Percentiles rank a stretch among this genome's conserved stretches.
These are phyloP conservation scores for Kuraishia ogatae DNA, from an alignment of 805 yeast species.

Conservation along the genomic window DNA sequence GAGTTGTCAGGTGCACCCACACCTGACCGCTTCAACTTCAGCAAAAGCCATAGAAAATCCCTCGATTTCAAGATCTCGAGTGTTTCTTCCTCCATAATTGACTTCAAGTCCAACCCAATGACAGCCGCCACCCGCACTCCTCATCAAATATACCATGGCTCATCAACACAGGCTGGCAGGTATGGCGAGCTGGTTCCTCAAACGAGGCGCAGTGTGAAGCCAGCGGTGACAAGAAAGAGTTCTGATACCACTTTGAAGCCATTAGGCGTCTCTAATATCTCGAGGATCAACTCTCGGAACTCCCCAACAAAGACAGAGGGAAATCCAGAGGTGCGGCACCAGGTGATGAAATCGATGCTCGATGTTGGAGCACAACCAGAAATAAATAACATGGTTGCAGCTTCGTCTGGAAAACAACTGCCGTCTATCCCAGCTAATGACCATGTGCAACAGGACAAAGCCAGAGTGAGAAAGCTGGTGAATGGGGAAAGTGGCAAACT, in stretches of 20 bases:
- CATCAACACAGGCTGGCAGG: neutral
- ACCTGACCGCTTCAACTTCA: neutral
- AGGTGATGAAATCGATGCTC: neutral
- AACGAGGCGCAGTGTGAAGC: neutral
- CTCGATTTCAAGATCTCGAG: neutral
- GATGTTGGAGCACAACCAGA: neutral
- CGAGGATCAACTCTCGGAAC: neutral
- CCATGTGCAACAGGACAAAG: neutral
- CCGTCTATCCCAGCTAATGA: neutral
- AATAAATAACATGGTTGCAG: no score
- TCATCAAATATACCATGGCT: neutral
- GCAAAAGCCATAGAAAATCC: neutral
- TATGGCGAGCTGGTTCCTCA: neutral
- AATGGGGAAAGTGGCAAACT: constrained; percentile 38
- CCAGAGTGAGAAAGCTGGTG: constrained; percentile 6
- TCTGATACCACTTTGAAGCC: neutral
- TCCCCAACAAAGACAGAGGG: neutral
- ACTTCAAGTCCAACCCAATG: neutral
- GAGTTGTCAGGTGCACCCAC: neutral
- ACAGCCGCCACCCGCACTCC: neutral
- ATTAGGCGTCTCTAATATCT: neutral
- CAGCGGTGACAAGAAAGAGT: neutral
- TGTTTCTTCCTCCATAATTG: neutral
- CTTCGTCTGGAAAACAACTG: neutral
- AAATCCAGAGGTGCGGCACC: neutral